Conservation (phyloP, 1,284 basidiomycete genomes). For the Marasmius tenuissimus region DNA sequence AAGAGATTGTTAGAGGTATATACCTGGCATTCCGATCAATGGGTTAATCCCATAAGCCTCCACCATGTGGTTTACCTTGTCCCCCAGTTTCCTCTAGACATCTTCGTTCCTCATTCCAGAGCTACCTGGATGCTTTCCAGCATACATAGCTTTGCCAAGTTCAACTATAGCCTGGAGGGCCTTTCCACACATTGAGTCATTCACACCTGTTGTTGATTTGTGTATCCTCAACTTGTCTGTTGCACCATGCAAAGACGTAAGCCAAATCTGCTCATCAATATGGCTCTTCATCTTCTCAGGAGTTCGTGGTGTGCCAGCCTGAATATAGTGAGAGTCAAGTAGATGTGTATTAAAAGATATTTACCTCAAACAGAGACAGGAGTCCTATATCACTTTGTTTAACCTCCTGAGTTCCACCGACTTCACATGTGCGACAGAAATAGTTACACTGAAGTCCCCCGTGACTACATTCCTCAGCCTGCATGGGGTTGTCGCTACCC, state of each 20-base stretch:
- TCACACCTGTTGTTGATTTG: conserved; percentile 27
- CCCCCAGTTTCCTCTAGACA: not conserved
- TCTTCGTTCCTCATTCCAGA: not conserved
- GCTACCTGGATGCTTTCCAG: not conserved
- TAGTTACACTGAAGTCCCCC: conserved; percentile 22
- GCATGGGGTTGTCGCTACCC: conserved; percentile 28
- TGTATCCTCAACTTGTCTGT: conserved; percentile 27
- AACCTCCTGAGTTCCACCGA: conserved; percentile 19
- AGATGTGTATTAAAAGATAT: too few relatives aligned
- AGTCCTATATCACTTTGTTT: conserved; percentile 22
- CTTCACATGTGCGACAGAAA: conserved; percentile 22
- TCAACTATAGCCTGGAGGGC: conserved; percentile 8
- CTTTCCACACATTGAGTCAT: not conserved
- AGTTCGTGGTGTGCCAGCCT: not conserved
- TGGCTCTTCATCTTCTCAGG: not conserved
- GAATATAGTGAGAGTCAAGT: too few relatives aligned
- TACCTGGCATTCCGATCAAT: not conserved
- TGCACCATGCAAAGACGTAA: conserved; percentile 20
- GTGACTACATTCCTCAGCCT: conserved; percentile 23
- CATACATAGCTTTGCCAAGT: conserved; percentile 13
- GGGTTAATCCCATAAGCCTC: not conserved
- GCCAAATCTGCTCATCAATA: not conserved
- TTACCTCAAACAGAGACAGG: not conserved
- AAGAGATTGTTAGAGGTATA: too few relatives aligned
- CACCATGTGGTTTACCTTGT: not conserved